Conservation (phyloP, 805 yeast species). For the Wickerhamiella australiensis region DNA sequence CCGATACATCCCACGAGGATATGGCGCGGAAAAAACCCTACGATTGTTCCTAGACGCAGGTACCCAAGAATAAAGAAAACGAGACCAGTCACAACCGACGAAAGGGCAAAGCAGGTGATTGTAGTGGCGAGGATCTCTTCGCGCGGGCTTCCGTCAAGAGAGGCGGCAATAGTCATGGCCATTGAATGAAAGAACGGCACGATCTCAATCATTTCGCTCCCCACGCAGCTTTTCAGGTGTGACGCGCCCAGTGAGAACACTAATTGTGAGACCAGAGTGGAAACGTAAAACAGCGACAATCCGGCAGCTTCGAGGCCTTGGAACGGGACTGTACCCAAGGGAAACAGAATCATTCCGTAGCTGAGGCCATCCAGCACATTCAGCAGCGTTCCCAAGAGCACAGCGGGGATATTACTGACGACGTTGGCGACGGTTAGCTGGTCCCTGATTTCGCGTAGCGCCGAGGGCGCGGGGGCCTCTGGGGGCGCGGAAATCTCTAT, state of each 20-base stretch:
- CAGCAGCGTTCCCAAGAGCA: constrained; percentile 67
- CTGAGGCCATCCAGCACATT: constrained; percentile 88
- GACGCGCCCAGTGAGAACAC: constrained; percentile 86
- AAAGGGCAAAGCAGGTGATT: constrained; percentile 68
- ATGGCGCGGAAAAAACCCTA: constrained; percentile 93
- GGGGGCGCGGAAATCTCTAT: neutral
- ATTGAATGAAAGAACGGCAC: constrained; percentile 95
- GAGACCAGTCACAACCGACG: constrained; percentile 75
- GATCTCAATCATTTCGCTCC: constrained; percentile 98
- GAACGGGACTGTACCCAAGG: constrained; percentile 70
- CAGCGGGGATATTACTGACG: constrained; percentile 52
- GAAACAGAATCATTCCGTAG: constrained; percentile 96
- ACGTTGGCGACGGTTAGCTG: constrained; percentile 6
- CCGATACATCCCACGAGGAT: constrained; percentile 95
- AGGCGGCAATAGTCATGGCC: constrained; percentile 59
- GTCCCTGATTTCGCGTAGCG: neutral
- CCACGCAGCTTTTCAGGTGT: constrained; percentile 79
- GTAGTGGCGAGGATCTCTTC: constrained; percentile 67
- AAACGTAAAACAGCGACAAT: constrained; percentile 83
- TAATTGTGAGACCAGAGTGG: constrained; percentile 80
- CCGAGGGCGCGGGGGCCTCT: constrained; percentile 5
- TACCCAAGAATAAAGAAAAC: constrained; percentile 70
- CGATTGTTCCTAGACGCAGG: constrained; percentile 68
- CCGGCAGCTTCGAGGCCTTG: constrained; percentile 77
- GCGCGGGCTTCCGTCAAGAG: constrained; percentile 39